phyloP scores from a whole-genome alignment of 129 eudicot species.

The Chrysanthemum lavandulifolium region DNA sequence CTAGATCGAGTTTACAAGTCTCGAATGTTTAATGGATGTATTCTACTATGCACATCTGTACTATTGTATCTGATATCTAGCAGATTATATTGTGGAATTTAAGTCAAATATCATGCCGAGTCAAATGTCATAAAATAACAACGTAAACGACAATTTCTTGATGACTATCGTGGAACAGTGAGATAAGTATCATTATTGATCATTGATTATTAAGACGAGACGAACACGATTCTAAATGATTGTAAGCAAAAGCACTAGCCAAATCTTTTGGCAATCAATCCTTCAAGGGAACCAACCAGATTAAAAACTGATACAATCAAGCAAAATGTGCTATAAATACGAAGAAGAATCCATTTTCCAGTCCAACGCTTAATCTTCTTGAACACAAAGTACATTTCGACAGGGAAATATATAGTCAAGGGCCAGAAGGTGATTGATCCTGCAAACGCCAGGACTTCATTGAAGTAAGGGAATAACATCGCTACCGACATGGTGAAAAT shows the following conservation, averaged over 20 bases:
- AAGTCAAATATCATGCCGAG: no score
- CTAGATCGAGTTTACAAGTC: not conserved
- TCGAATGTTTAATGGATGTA: not conserved
- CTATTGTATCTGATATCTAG: no score
- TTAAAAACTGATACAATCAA: constrained; percentile 37
- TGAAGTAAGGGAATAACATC: constrained; percentile 52
- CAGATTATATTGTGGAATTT: no score
- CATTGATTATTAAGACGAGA: not conserved
- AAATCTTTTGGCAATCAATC: constrained; percentile 41
- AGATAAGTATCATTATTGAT: not conserved
- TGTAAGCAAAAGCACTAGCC: constrained; percentile 13
- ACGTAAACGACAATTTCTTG: not conserved
- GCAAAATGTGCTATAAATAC: constrained; percentile 28
- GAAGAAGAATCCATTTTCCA: constrained; percentile 45
- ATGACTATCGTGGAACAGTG: no score
- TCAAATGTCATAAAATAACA: not conserved
- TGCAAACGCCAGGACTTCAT: constrained; percentile 49
- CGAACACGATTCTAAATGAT: no score
- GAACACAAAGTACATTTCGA: constrained; percentile 48
- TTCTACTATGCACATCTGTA: not conserved
- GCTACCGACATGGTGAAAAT: constrained; percentile 33
- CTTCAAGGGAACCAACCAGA: constrained; percentile 53
- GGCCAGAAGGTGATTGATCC: constrained; percentile 67
- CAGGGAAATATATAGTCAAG: constrained; percentile 51
- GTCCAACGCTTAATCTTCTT: constrained; percentile 46